Evolutionary conservation across 257 asterid genomes (phyloP), one percentile per base, ranked within the genome.

Genomic region (Lavandula angustifolia): DNA sequence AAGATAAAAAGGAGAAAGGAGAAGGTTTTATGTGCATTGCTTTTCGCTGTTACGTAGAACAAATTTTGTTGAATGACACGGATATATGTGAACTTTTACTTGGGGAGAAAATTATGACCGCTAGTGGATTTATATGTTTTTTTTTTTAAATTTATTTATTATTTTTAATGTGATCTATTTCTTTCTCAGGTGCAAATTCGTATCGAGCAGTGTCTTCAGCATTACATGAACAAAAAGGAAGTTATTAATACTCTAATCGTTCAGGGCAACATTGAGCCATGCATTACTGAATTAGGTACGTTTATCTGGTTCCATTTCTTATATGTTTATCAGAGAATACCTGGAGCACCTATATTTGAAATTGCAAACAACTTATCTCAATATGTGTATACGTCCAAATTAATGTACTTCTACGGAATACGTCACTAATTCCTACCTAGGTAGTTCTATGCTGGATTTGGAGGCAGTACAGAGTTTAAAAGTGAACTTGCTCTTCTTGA

Each of bases 201-300:
- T 61, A 85, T 91, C 42, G 87, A 86, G 67, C 78, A 66, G 66
- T 91, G 95, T 71, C 95, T 91, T 68, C 82, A 67, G 65, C 79
- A 51, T 55, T 86, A 91, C 82, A 91, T 91, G 98, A 85, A 66
- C 77, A 88, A 82, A 76, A 81, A 82, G 76, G 96, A 91, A 76
- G 87, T 82, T 53, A 56, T 86, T 42, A 78, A 80, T 58, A 43
- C 81, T 18, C 94, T 91, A 66, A 55, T 67, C 61, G 47, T 77
- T 72, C 85, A 78, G 55, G 85, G 78, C 62, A 86, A 83, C 62
- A 78, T 91, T 51, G 82, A 79, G 67, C 96, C 95, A 41, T 72
- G 73, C 63, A 66, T 88, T 76, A 86, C 96, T 49, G 87, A 91
- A 43, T 70, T 86, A 62, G 89, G 98, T 89, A 85, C 9, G 34